A percentile compares a stretch with the other conserved stretches of the same genome.
phyloP scores from a whole-genome alignment of 805 yeast species.

The Cyberlindnera japonica region DNA sequence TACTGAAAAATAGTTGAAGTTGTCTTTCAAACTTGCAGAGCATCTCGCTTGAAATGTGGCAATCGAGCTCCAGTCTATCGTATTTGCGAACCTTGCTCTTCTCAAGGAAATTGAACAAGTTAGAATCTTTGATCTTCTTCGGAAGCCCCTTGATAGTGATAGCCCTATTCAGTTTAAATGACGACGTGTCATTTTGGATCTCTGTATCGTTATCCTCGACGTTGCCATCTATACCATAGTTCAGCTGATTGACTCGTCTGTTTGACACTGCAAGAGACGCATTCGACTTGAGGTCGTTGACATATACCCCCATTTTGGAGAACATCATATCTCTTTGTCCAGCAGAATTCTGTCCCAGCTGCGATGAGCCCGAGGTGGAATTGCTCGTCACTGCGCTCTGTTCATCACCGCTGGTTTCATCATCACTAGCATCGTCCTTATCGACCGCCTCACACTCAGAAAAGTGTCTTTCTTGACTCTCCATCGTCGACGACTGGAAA shows the following conservation, averaged over 20 bases:
- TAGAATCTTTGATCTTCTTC: constrained; percentile 4
- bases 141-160: constrained; percentile 19
- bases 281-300: constrained; percentile 25
- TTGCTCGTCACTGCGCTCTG: background rate
- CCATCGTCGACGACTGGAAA: constrained; percentile 6
- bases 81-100: constrained; percentile 9
- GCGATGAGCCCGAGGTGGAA: background rate
- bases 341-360: constrained; percentile 9
- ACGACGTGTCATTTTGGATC: constrained; percentile 1
- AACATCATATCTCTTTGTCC: constrained; percentile 22
- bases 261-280: constrained; percentile 23
- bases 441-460: background rate
- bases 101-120: constrained; percentile 11
- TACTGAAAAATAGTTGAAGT: constrained; percentile 14
- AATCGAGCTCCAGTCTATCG: constrained; percentile 1
- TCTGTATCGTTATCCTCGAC: constrained; percentile 1
- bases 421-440: background rate
- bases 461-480: too few relatives aligned
- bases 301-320: constrained; percentile 27
- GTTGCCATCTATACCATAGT: constrained; percentile 8
- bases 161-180: constrained; percentile 24
- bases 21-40: constrained; percentile 24
- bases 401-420: background rate
- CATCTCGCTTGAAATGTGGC: constrained; percentile 20
- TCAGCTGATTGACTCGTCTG: constrained; percentile 9